Evolutionary conservation across 805 yeast genomes (phyloP).

Genomic region (Zygotorulaspora sp.): DNA sequence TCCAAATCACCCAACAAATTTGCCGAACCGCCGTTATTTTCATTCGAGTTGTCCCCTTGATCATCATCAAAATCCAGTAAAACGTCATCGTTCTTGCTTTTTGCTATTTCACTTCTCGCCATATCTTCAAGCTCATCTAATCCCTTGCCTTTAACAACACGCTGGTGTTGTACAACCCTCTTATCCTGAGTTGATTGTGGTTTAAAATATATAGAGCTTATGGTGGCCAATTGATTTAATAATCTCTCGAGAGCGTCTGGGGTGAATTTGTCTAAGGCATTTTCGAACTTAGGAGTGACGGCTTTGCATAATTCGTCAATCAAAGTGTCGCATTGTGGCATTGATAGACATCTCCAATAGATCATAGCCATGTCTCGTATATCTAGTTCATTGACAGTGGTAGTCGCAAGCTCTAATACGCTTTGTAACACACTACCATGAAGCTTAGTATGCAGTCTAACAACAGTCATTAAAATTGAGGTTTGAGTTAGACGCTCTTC

Average conservation of each 20-base stretch:
- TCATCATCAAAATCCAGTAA: constrained; percentile 82
- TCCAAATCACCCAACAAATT: constrained; percentile 68
- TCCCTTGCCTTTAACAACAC: constrained; percentile 44
- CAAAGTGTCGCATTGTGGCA: constrained; percentile 32
- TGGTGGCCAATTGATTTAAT: constrained; percentile 69
- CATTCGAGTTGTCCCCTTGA: constrained; percentile 30
- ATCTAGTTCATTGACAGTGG: constrained; percentile 65
- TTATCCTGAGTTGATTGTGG: constrained; percentile 62
- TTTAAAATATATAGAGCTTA: constrained; percentile 85
- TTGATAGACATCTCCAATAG: constrained; percentile 72
- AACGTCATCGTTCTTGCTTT: constrained; percentile 66
- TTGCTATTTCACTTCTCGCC: constrained; percentile 71
- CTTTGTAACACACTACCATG: constrained; percentile 51
- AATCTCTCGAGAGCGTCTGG: constrained; percentile 64
- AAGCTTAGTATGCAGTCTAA: constrained; percentile 46
- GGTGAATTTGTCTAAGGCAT: constrained; percentile 68
- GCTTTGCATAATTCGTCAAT: constrained; percentile 31
- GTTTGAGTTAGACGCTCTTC: constrained; percentile 60
- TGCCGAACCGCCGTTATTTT: constrained; percentile 24
- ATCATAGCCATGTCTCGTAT: constrained; percentile 76
- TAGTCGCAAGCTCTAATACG: constrained; percentile 58
- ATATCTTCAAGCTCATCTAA: constrained; percentile 73
- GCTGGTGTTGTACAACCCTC: constrained; percentile 36
- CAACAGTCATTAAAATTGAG: constrained; percentile 55
- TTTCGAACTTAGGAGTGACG: constrained; percentile 62